These are phyloP conservation scores for Maudiozyma barnettii DNA, from an alignment of 805 yeast species.

Conservation along the genomic window DNA sequence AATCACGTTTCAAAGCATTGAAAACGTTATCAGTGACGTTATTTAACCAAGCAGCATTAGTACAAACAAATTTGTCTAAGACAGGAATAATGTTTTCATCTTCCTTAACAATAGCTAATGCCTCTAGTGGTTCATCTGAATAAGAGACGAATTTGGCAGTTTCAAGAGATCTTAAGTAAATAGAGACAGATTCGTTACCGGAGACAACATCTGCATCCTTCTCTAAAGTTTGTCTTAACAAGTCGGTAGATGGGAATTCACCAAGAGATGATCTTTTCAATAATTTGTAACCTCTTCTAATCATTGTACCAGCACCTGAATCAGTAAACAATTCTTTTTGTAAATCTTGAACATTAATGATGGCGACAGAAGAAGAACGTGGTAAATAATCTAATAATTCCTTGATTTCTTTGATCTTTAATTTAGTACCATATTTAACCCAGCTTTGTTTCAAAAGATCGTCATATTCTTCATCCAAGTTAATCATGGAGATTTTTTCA, in stretches of 20 bases:
- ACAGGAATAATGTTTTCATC: slow-evolving; percentile 45
- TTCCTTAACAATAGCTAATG: slow-evolving; percentile 71
- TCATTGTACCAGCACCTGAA: slow-evolving; percentile 97
- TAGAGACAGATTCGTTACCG: slow-evolving; percentile 66
- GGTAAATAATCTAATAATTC: slow-evolving; percentile 91
- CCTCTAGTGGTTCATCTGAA: slow-evolving; percentile 95
- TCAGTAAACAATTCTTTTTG: slow-evolving; percentile 97
- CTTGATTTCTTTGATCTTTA: slow-evolving; percentile 92
- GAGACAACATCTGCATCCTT: slow-evolving; percentile 67
- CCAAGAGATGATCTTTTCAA: slow-evolving; percentile 56
- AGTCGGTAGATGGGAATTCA: slow-evolving; percentile 66
- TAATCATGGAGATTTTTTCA: slow-evolving; percentile 80
- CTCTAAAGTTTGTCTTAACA: slow-evolving; percentile 63
- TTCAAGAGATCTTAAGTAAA: slow-evolving; percentile 69
- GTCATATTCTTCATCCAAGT: slow-evolving; percentile 93
- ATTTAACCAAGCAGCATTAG: slow-evolving; percentile 93
- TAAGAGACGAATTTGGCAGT: slow-evolving; percentile 57
- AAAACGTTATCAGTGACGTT: slow-evolving; percentile 94
- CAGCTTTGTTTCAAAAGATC: slow-evolving; percentile 84
- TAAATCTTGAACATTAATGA: slow-evolving; percentile 86
- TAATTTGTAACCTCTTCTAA: slow-evolving; percentile 92
- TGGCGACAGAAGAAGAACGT: slow-evolving; percentile 95
- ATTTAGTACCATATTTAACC: slow-evolving; percentile 98
- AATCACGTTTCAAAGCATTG: slow-evolving; percentile 68
- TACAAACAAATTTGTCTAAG: slow-evolving; percentile 76